These are phyloP conservation scores for Paratinospora sagittata DNA, from an alignment of 164 flowering plant genomes.

Conservation along the genomic window DNA sequence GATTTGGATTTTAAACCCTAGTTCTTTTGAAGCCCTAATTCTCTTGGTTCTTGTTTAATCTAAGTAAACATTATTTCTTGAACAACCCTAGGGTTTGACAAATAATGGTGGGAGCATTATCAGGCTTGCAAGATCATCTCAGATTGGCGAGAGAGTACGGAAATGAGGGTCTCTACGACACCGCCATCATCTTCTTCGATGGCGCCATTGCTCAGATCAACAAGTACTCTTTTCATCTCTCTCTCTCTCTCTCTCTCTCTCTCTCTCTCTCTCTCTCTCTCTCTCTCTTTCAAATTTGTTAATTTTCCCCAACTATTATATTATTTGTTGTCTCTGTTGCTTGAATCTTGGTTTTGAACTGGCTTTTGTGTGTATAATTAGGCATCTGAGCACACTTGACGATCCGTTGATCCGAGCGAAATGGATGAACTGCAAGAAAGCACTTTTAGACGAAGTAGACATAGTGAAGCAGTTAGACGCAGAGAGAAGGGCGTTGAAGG, in stretches of 20 bases:
- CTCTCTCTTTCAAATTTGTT: not conserved
- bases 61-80: not conserved
- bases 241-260: too few species aligned
- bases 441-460: slow-evolving; percentile 78
- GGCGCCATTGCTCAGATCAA: slow-evolving; percentile 99
- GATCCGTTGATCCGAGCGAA: slow-evolving; percentile 81
- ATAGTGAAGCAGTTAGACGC: slow-evolving; percentile 97
- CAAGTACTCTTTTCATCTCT: slow-evolving; percentile 50
- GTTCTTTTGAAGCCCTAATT: slow-evolving; percentile 2
- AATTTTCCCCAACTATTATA: not conserved
- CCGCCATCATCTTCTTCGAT: slow-evolving; percentile 94
- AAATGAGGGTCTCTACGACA: slow-evolving; percentile 85
- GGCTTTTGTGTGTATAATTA: slow-evolving; percentile 10
- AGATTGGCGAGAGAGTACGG: slow-evolving; percentile 94
- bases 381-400: slow-evolving; percentile 79
- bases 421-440: slow-evolving; percentile 96
- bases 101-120: slow-evolving; percentile 52
- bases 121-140: slow-evolving; percentile 85
- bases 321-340: not conserved
- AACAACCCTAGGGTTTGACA: slow-evolving; percentile 12
- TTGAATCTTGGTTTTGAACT: not conserved
- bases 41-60: not conserved
- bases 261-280: too few species aligned
- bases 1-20: not conserved
- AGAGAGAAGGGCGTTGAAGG: slow-evolving; percentile 84